Evolutionary conservation across 176 grass and related monocot species (phyloP), one percentile per base, ranked within the genome.

Genomic region (Rhynchospora tenuis): DNA sequence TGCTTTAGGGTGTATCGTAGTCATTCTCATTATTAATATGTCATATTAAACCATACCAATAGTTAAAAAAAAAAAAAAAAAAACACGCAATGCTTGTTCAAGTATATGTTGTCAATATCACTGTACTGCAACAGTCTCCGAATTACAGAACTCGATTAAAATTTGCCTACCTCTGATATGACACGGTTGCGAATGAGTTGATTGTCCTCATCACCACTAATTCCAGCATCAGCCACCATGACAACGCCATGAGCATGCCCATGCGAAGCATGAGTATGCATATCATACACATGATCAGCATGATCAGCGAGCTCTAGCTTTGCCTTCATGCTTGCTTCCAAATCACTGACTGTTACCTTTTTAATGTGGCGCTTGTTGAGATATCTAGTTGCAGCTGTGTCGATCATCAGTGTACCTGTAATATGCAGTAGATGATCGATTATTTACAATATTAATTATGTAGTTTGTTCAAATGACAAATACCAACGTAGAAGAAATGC

Each of bases 371-470:
- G 76, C 74, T 88, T 82, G 80, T 47, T 82, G 86, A 92, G 91
- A 70, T 89, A 97, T 1, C 92, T 85, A 7, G 94, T 97, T 81
- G 94, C 92, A 29, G 89, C 14, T 1, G 94, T 89, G 72, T 97
- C 92, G 29, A 92, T 29, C 33, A 90, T 58, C 46, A 97, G 82
- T 2, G 94, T 93, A 29, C 50, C 80, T 81, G 44, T 60, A 3
- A 63, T 0, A 13, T 4, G 13, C 63, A 7, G 6, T 2, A 81
- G 59, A 45, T 59, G 4, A 79, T 23, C 26, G 26, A 76, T 48
- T 14, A 47, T 56, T n/a, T n/a, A 6, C 14, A 38, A 4, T 15
- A 67, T 67, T 16, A 14, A 67, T 38, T 66, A 66, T 66, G 15
- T 14, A 38, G 27, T 65, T 31, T 38, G 64, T 1, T 66, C 13